Evolutionary conservation across 2,329 filamentous ascomycete species (phyloP).

Genomic region (Pseudopyricularia javanii): DNA sequence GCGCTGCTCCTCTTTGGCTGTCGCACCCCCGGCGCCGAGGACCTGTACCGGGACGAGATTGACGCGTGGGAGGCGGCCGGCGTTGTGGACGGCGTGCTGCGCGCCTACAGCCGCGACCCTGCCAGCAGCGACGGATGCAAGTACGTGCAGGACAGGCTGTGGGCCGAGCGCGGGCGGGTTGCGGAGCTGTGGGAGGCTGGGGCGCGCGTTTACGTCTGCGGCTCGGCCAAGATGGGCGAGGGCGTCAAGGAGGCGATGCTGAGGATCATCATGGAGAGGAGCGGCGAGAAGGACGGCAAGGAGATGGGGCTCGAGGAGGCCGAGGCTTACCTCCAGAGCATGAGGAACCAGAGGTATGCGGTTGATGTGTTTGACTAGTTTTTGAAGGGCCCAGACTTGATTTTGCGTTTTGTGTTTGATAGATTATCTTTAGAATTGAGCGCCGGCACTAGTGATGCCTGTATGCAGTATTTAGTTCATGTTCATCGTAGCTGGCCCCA

Average conservation of each 20-base stretch:
- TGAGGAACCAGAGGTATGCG: background rate
- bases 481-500: background rate
- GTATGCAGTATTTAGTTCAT: too few relatives aligned
- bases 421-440: too few relatives aligned
- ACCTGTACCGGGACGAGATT: conserved; percentile 13
- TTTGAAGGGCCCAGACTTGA: background rate
- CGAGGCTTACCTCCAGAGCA: background rate
- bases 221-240: background rate
- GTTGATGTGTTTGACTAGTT: background rate
- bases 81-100: conserved; percentile 1
- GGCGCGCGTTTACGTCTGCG: background rate
- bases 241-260: background rate
- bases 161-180: background rate
- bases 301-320: background rate
- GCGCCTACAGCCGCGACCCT: background rate
- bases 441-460: too few relatives aligned
- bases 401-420: background rate
- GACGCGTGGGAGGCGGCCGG: conserved; percentile 9
- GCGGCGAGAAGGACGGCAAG: background rate
- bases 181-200: background rate
- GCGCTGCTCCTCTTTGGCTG: conserved; percentile 29
- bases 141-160: conserved; percentile 2
- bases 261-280: background rate
- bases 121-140: background rate
- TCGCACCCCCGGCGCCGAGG: conserved; percentile 21